phyloP scores from a whole-genome alignment of 371 early-diverging fungal species.

The Mortierella sp. region DNA sequence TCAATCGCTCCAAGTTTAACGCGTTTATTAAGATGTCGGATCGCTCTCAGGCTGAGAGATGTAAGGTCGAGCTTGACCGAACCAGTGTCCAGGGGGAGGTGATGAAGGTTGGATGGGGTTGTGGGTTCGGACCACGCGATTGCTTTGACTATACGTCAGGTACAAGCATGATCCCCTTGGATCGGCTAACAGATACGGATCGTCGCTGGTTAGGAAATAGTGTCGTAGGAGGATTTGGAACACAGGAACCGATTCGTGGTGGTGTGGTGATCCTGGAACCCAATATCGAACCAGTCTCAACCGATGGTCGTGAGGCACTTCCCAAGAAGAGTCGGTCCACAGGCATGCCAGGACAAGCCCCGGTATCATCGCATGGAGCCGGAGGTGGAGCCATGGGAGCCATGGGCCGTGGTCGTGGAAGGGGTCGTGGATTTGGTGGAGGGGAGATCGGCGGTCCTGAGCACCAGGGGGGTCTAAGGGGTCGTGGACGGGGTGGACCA shows the following conservation, averaged over 20 bases:
- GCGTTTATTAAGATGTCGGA: conserved; percentile 67
- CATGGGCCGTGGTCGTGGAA: conserved; percentile 10
- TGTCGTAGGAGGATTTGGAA: conserved; percentile 52
- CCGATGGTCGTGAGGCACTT: conserved; percentile 48
- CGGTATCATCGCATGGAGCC: too few species aligned
- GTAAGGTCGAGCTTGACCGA: conserved; percentile 43
- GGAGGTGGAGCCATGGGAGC: conserved; percentile 12
- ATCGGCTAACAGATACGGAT: conserved; percentile 55
- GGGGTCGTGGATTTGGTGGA: conserved; percentile 22
- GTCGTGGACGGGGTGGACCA: background rate
- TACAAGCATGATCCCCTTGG: conserved; percentile 48
- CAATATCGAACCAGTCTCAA: conserved; percentile 44
- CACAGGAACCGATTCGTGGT: conserved; percentile 45
- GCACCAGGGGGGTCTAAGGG: background rate
- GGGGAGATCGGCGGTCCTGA: background rate
- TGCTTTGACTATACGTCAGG: conserved; percentile 65
- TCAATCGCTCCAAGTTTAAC: conserved; percentile 67
- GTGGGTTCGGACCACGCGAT: conserved; percentile 72
- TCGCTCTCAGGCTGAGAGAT: conserved; percentile 36
- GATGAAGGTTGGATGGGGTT: conserved; percentile 69
- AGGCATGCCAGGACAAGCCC: background rate
- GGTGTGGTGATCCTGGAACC: conserved; percentile 54
- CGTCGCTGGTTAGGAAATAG: conserved; percentile 47
- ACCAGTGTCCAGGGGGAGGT: conserved; percentile 41
- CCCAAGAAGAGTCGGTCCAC: conserved; percentile 13